Conservation (phyloP, 305 asterid genomes). For the Fraxinus greggii region DNA sequence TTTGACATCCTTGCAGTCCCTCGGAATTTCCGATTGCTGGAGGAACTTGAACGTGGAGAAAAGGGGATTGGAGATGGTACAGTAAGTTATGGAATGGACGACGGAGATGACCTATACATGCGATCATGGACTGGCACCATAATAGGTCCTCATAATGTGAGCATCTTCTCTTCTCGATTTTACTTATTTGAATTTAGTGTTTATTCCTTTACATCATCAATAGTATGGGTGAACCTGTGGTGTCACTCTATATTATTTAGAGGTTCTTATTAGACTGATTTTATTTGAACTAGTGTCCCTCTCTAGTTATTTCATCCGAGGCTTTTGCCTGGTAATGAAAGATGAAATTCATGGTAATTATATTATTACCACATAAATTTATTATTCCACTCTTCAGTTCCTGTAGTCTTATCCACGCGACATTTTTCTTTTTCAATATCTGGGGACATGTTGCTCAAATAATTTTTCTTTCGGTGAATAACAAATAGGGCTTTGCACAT, state of each 20-base stretch:
- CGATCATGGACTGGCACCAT: conserved; percentile 73
- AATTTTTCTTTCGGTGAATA: background rate
- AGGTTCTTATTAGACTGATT: background rate
- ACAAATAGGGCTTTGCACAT: background rate
- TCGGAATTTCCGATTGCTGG: conserved; percentile 60
- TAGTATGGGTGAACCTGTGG: background rate
- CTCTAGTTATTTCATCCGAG: background rate
- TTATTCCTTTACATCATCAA: background rate
- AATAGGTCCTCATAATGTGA: conserved; percentile 61
- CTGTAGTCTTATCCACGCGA: background rate
- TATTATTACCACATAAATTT: background rate
- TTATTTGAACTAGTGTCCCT: background rate
- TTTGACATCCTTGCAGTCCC: conserved; percentile 43
- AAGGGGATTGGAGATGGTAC: conserved; percentile 71
- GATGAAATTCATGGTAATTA: background rate
- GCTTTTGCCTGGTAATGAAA: background rate
- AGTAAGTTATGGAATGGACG: conserved; percentile 73
- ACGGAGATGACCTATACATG: conserved; percentile 66
- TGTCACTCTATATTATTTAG: background rate
- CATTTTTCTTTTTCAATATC: background rate
- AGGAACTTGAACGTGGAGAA: conserved; percentile 70
- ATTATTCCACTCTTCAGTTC: background rate
- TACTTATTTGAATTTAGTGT: background rate
- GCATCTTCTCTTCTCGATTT: background rate
- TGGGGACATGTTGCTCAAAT: background rate